Conservation (phyloP, 495 filamentous ascomycete genomes). For the Hyphodiscus hymeniophilus region DNA sequence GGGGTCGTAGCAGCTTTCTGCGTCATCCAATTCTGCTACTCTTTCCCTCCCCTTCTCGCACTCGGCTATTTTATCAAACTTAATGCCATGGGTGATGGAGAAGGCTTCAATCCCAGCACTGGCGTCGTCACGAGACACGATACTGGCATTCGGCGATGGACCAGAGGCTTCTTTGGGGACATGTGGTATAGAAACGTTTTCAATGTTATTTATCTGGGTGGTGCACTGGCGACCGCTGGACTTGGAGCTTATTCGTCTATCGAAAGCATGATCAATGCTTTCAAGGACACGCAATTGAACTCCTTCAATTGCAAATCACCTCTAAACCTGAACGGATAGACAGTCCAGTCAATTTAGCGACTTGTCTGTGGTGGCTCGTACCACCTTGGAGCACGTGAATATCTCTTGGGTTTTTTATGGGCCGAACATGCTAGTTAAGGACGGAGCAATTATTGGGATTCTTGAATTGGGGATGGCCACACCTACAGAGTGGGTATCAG, state of each 20-base stretch:
- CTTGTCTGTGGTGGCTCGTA: no score
- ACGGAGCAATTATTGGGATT: no score
- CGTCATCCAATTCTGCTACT: conserved; percentile 40
- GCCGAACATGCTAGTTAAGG: no score
- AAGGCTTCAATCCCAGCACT: conserved; percentile 39
- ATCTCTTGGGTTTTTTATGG: no score
- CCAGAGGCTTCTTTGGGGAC: conserved; percentile 27
- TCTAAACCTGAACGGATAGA: conserved; percentile 18
- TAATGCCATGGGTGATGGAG: conserved; percentile 30
- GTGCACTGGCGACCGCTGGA: neutral
- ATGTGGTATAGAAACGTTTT: conserved; percentile 2
- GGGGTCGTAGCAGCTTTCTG: conserved; percentile 34
- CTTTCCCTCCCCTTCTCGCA: conserved; percentile 37
- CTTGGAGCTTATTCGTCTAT: neutral
- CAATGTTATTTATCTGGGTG: conserved; percentile 3
- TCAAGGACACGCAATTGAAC: neutral
- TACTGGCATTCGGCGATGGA: conserved; percentile 26
- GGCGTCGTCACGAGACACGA: conserved; percentile 27
- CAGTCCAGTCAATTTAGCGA: no score
- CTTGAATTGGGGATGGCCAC: no score
- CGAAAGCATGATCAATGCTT: neutral
- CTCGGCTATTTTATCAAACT: conserved; percentile 33
- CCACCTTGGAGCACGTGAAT: no score
- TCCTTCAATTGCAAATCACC: no score
- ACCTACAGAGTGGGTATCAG: no score